A percentile compares a stretch with the other conserved stretches of the same genome.
Evolutionary conservation across 352 stramenopile species (phyloP).

Genomic region (Pythium aquatile): DNA sequence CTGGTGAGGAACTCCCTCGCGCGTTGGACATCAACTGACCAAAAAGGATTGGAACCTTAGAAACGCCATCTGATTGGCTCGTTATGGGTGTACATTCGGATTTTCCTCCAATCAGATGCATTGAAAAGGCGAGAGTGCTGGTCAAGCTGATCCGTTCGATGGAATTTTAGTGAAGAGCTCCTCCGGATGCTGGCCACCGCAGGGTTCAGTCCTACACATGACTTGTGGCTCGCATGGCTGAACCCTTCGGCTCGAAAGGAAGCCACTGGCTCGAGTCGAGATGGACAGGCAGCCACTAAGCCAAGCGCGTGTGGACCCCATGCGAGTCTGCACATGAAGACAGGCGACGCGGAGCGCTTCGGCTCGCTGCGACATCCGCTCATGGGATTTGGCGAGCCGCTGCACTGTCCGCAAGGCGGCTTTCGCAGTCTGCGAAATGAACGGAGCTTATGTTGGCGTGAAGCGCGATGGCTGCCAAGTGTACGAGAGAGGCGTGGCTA

Average conservation of each 20-base stretch:
- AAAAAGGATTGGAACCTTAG: not conserved
- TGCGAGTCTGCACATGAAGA: not conserved
- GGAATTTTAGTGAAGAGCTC: not conserved
- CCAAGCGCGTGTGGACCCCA: not conserved
- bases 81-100: not conserved
- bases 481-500: not conserved
- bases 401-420: not conserved
- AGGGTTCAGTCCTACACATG: not conserved
- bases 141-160: constrained; percentile 1
- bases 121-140: not conserved
- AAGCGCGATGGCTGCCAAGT: not conserved
- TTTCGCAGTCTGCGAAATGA: not conserved
- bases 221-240: not conserved
- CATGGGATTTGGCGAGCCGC: not conserved
- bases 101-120: not conserved
- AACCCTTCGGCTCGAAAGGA: not conserved
- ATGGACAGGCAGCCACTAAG: not conserved
- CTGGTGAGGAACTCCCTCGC: not conserved
- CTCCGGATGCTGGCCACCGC: not conserved
- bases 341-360: too few relatives aligned
- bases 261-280: not conserved
- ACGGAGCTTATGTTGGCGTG: too few relatives aligned
- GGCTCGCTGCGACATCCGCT: not conserved
- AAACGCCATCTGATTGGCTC: constrained; percentile 2
- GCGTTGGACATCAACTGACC: not conserved